phyloP scores from a whole-genome alignment of 2,329 filamentous ascomycete genomes.

The Leptosphaerulina australis region DNA sequence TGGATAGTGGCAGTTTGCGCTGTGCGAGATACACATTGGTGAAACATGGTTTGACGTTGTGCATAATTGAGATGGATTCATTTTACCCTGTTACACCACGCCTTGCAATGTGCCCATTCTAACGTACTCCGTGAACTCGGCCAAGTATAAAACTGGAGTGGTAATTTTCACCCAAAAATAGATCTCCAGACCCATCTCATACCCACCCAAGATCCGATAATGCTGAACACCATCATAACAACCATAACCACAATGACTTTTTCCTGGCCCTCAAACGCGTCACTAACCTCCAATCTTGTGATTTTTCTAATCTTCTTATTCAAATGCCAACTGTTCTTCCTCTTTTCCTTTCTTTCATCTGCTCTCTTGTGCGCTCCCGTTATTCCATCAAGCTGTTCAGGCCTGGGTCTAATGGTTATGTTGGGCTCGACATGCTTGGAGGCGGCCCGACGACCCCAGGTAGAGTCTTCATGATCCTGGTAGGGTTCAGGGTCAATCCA shows the following conservation, averaged over 20 bases:
- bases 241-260: conserved; percentile 60
- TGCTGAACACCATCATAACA: conserved; percentile 31
- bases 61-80: too few species aligned
- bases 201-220: conserved; percentile 26
- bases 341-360: conserved; percentile 25
- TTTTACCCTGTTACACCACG: background rate
- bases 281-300: conserved; percentile 65
- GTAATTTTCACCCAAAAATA: background rate
- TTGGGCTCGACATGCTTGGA: conserved; percentile 32
- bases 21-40: background rate
- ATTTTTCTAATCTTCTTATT: conserved; percentile 60
- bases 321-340: conserved; percentile 44
- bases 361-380: background rate
- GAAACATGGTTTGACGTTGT: background rate
- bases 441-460: conserved; percentile 25
- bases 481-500: conserved; percentile 54
- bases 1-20: background rate
- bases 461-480: conserved; percentile 45
- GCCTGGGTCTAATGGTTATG: conserved; percentile 23
- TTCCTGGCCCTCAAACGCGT: conserved; percentile 66
- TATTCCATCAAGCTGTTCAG: conserved; percentile 7
- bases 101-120: background rate
- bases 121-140: background rate
- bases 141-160: background rate
- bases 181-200: conserved; percentile 31